Base-by-base conservation (phyloP, 129 eudicot species). In the Helianthus tuberosus region DNA sequence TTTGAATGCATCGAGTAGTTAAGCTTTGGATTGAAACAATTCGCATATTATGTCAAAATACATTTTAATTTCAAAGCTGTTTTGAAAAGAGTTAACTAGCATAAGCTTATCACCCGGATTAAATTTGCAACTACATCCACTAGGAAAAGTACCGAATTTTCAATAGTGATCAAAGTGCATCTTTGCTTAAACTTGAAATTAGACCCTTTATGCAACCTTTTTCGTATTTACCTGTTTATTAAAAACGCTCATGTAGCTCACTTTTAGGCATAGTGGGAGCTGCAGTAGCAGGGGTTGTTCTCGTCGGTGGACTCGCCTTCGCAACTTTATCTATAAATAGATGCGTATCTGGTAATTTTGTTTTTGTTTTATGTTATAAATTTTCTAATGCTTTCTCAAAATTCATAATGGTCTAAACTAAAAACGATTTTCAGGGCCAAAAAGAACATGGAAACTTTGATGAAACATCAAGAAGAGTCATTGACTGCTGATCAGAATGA, bases 231-330 rank as follows among this genome's bases (percentile, higher is more conserved):
- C 60, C 80, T 80, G 71, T 72, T 68, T 68, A 74, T 82, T 84
- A 83, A 81, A 87, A 85, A 92, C 84, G 76, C 84, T 79, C 62
- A 49, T 84, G 93, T 89, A 85, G 89, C 79, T 85, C 77, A 69
- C 75, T 86, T 84, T 84, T 97, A 94, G 98, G 96, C 81, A 73
- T 90, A 79, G 75, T 91, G 75, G 23, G 89, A 73, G 96, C 93
- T 73, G 97, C 93, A 84, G 83, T 86, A 27, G 97, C 97, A 61
- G 95, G 97, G 17, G 76, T 86, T 84, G 23, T 94, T 83, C 86
- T 94, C 59, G 82, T 86, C 63, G 88, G 93, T 20, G 97, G 98
- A 60, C 90, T 93, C 52, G 73, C 92, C 72, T 88, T 84, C 79
- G 96, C 96, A 65, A 84, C 96, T 35, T 64, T 88, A 57, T 85